Percentiles rank a stretch among this genome's conserved stretches.
These are phyloP conservation scores for Pyracantha coccinea DNA, from an alignment of 331 rosid species.

Conservation along the genomic window DNA sequence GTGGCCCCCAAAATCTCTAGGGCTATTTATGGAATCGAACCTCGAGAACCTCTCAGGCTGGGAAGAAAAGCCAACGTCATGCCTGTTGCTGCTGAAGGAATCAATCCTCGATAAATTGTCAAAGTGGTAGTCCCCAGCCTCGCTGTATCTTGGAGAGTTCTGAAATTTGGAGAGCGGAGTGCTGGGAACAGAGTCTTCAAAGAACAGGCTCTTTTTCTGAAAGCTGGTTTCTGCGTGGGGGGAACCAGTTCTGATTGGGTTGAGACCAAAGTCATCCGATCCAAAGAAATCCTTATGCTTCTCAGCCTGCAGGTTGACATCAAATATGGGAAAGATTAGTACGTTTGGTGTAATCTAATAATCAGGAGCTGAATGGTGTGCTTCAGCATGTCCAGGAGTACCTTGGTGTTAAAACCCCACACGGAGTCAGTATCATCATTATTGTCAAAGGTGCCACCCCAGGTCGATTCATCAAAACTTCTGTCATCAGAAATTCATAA, in stretches of 20 bases:
- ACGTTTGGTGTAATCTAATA: background rate
- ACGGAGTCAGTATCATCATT: constrained; percentile 83
- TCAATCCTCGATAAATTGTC: constrained; percentile 82
- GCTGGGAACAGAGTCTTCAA: constrained; percentile 91
- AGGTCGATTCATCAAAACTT: constrained; percentile 75
- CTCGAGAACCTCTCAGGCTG: constrained; percentile 45
- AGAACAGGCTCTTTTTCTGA: constrained; percentile 67
- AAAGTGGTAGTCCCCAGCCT: constrained; percentile 77
- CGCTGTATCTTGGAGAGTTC: constrained; percentile 86
- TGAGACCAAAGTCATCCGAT: constrained; percentile 57
- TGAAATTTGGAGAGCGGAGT: constrained; percentile 78
- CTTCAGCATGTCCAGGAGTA: constrained; percentile 20
- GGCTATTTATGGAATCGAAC: constrained; percentile 66
- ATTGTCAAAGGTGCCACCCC: constrained; percentile 90
- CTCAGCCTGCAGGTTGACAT: constrained; percentile 48
- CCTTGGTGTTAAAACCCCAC: constrained; percentile 87
- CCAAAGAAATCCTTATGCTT: constrained; percentile 57
- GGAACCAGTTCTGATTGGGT: constrained; percentile 65
- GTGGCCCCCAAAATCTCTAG: constrained; percentile 37
- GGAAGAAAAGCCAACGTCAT: constrained; percentile 55
- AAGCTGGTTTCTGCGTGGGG: constrained; percentile 45
- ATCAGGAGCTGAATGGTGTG: background rate
- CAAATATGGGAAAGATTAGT: constrained; percentile 8
- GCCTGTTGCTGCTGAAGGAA: constrained; percentile 66
- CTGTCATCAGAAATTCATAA: constrained; percentile 32